Evolutionary conservation across 768 basidiomycete genomes (phyloP), one percentile per base, ranked within the genome.

Genomic region (Russula griseocarnosa): DNA sequence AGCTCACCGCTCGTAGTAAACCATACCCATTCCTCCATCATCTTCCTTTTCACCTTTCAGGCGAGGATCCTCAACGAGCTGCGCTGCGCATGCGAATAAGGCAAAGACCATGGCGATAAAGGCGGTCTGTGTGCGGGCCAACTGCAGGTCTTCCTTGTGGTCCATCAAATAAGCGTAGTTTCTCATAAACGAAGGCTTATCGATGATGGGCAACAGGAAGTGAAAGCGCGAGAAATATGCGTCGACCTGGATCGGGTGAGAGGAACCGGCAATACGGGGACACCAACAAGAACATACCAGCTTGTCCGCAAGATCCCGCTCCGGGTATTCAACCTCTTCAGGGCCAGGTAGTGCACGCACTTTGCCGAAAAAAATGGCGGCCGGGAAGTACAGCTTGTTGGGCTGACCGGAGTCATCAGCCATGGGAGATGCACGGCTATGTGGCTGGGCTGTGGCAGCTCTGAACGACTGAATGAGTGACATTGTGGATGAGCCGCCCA

Each of bases 401-500:
- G 90, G 88, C 28, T 85, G 86, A 56, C 82, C 83, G 50, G 89
- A 86, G 73, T 92, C 91, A 70, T 91, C 90, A 66, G 90, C 88
- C 85, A 87, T 88, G 42, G 89, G 89, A 9, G 90, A 92, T 61
- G 88, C 83, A 63, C 88, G 88, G 71, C 87, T 83, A 24, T 88
- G 76, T 7, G 88, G 88, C 34, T 85, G 85, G 6, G 87, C 82
- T 26, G 88, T 90, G 66, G 87, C 75, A 51, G 87, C 84, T 66
- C 83, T 85, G 78, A 94, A 93, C 5, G 90, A 92, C 71, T 93
- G 91, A 54, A 94, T 92, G 69, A 94, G 82, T 7, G 92, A 90
- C 92, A 94, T 92, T 24, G 91, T 91, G 18, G 91, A 93, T 5
- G 92, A 93, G 58, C 91, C 89, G 47, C 92, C 92, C 69, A 94